Base-by-base conservation (phyloP, 2,329 filamentous ascomycete species). In the Pseudomassariella vexata region DNA sequence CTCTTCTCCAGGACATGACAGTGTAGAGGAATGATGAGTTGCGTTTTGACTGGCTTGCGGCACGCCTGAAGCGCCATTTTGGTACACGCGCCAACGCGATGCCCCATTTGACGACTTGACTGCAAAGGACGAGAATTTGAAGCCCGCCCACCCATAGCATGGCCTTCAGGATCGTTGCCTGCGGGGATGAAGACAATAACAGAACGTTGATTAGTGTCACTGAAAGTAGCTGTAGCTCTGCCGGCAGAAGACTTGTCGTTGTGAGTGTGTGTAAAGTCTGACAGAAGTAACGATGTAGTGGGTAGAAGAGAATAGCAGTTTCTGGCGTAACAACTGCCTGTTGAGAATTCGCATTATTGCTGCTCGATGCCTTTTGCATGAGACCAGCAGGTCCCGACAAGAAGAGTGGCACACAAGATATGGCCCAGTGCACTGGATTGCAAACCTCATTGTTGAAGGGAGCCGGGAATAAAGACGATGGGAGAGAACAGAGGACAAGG, bases 161-260 rank as follows among this genome's bases (percentile, higher is more conserved):
- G 11, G 83, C 79, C 61, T 94, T 92, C 28, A 96, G 65, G 40
- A 94, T 89, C 41, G 86, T 70, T 11, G 82, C 77, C 58, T 96
- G 92, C 0, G 90, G 85, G 0, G 89, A 92, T 6, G 66, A 63
- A 0, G 88, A 79, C 39, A 94, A 73, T 2, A 95, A 55, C 1
- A 94, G 63, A 10, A 95, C 63, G 49, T 94, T 87, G 48, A 95
- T 82, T 10, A 98, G 68, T 2, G 79, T 79, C 23, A 84, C 76
- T 1, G 90, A 90, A 11, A 96, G 72, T 8, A 98, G 68, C 48
- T 95, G 87, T 24, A 95, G 70, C 57, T 98, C 92, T 5, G 92
- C 80, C 2, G 83, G 75, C 31, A 96, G 68, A 24, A 96, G 70
- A 57, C 89, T 95, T 2, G 88, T 94, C 0, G 86, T 90, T 2